Evolutionary conservation across 2,329 filamentous ascomycete species (phyloP), one percentile per base, ranked within the genome.

Genomic region (Drechslera avenae): DNA sequence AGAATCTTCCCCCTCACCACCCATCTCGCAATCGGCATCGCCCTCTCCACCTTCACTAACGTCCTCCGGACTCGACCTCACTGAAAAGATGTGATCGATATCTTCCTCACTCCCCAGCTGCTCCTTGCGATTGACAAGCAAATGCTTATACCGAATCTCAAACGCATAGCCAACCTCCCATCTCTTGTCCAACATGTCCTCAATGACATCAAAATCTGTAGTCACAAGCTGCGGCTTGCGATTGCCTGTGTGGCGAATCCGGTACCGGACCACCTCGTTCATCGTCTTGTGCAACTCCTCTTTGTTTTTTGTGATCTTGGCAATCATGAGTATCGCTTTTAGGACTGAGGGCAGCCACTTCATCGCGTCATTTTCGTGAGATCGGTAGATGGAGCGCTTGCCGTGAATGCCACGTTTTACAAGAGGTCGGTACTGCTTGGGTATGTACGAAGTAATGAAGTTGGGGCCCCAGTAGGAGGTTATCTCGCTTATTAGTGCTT

Each of bases 121-220:
- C 0, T 57, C 54, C 30, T 60, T 59, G 1, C 57, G 61, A 3
- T 64, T 52, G n/a, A 59, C 55, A 3, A 69, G 50, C n/a, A n/a
- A n/a, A 50, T 72, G 63, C 55, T 69, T 71, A 39, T 69, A 71
- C n/a, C 66, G 57, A 9, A 69, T 61, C 6, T 52, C 39, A 46
- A 72, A 71, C 31, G 59, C 54, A 26, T 59, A 58, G 0, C 41
- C 19, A 1, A 69, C 50, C 2, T 48, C 41, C 67, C 66, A 71
- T 2, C 61, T 56, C 31, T 59, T 59, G 12, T 60, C 50, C 7
- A 71, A 39, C 54, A 71, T 62, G 16, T 69, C 67, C 26, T 72
- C 67, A n/a, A 71, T 65, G 18, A 71, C 58, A 48, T 70, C 67
- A 10, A 71, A 69, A 39, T 71, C 67, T 0, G 68, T 68, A 1